Conservation (phyloP, 805 yeast species). For the Sugiyamaella chiloensis region DNA sequence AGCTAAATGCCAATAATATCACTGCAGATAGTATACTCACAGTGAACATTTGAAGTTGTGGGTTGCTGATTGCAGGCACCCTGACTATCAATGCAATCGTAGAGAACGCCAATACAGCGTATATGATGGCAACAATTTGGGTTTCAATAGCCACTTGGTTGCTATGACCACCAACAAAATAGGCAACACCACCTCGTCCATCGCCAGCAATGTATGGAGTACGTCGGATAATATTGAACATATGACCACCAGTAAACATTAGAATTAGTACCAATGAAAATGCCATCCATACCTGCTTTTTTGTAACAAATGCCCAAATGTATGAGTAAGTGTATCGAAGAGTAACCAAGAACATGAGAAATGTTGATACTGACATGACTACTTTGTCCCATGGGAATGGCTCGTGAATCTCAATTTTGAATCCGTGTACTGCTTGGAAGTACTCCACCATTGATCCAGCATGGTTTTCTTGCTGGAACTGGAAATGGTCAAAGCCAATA, state of each 20-base stretch:
- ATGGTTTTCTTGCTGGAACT: conserved; percentile 32
- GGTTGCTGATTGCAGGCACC: conserved; percentile 48
- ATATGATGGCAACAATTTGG: conserved; percentile 72
- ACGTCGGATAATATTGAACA: conserved; percentile 85
- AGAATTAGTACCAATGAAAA: conserved; percentile 59
- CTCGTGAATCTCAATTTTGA: conserved; percentile 28
- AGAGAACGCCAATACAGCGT: conserved; percentile 63
- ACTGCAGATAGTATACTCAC: conserved; percentile 43
- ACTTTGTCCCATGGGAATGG: conserved; percentile 33
- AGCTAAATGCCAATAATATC: conserved; percentile 59
- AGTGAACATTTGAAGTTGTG: conserved; percentile 48
- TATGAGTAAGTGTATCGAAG: conserved; percentile 27
- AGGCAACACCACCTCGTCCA: conserved; percentile 43
- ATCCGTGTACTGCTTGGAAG: conserved; percentile 23
- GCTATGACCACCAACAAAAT: conserved; percentile 65
- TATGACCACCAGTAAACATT: conserved; percentile 81
- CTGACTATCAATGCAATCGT: conserved; percentile 57
- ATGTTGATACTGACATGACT: conserved; percentile 17
- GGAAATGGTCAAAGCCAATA: conserved; percentile 23
- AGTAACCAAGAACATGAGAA: conserved; percentile 12
- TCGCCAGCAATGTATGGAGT: conserved; percentile 51
- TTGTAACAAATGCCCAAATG: conserved; percentile 42
- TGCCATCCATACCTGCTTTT: conserved; percentile 70
- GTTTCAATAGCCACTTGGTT: conserved; percentile 85
- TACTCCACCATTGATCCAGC: conserved; percentile 18